Evolutionary conservation across 768 basidiomycete genomes (phyloP).

Genomic region (Galerina sulciceps): DNA sequence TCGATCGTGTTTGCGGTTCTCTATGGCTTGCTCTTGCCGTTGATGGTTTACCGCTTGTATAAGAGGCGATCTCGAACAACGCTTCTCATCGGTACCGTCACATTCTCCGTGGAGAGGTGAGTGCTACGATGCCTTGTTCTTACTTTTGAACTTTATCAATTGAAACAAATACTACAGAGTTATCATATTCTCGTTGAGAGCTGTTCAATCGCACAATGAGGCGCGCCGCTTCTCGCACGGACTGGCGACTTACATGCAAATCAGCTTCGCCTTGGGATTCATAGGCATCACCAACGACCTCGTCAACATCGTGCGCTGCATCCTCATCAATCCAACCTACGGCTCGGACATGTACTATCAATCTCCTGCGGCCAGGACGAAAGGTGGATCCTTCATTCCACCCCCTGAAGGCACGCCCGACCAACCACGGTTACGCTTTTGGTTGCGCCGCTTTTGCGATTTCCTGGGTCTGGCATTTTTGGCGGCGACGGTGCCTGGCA

Average conservation of each 20-base stretch:
- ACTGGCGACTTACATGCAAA: constrained; percentile 33
- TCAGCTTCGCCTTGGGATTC: constrained; percentile 35
- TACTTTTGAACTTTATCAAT: not conserved
- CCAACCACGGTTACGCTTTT: constrained; percentile 28
- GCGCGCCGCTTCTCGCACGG: constrained; percentile 22
- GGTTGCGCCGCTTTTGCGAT: constrained; percentile 32
- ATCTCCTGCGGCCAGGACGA: constrained; percentile 27
- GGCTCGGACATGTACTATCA: constrained; percentile 32
- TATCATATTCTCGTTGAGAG: constrained; percentile 36
- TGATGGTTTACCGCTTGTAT: constrained; percentile 37
- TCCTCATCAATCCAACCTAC: constrained; percentile 44
- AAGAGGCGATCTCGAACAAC: constrained; percentile 38
- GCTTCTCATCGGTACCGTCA: constrained; percentile 35
- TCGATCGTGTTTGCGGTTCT: constrained; percentile 45
- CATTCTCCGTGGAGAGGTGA: constrained; percentile 43
- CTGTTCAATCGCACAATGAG: constrained; percentile 25
- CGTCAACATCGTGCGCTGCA: constrained; percentile 37
- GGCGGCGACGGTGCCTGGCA: constrained; percentile 32
- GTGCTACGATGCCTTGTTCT: not conserved
- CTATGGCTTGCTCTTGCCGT: constrained; percentile 40
- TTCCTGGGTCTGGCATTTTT: constrained; percentile 31
- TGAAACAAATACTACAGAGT: constrained; percentile 22
- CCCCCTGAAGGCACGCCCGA: constrained; percentile 34
- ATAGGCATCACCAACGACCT: constrained; percentile 38
- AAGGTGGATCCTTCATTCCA: constrained; percentile 23